phyloP scores from a whole-genome alignment of 768 basidiomycete species.

The Guyanaporus albipodus region DNA sequence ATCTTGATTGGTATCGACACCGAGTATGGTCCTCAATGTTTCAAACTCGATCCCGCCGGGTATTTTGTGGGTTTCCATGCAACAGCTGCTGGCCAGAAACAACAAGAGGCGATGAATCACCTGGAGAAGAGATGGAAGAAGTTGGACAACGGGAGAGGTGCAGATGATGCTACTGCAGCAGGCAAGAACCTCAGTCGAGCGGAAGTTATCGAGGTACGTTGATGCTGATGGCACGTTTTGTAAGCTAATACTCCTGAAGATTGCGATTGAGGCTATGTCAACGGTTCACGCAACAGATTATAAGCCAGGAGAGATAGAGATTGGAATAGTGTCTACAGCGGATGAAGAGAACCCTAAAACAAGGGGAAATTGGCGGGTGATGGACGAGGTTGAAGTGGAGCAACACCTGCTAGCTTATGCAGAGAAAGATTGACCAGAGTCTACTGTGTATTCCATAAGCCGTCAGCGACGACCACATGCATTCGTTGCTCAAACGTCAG shows the following conservation, averaged over 20 bases:
- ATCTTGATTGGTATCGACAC: conserved; percentile 91
- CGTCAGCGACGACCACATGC: background rate
- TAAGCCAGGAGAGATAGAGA: conserved; percentile 93
- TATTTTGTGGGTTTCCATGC: conserved; percentile 99
- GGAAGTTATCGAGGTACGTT: conserved; percentile 85
- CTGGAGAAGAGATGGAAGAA: conserved; percentile 99
- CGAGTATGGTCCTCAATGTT: conserved; percentile 91
- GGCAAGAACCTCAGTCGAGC: conserved; percentile 67
- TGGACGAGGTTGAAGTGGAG: conserved; percentile 76
- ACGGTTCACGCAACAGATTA: conserved; percentile 94
- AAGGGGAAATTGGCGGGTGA: conserved; percentile 73
- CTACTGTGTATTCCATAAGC: conserved; percentile 1
- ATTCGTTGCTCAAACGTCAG: conserved; percentile 17
- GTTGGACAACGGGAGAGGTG: conserved; percentile 71
- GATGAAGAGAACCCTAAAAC: conserved; percentile 71
- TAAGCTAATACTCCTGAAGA: conserved; percentile 39
- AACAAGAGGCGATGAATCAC: conserved; percentile 98
- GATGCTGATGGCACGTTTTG: background rate
- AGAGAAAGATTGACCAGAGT: conserved; percentile 69
- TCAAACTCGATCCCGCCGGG: conserved; percentile 98
- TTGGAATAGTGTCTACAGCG: conserved; percentile 82
- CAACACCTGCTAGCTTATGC: conserved; percentile 79
- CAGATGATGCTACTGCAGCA: conserved; percentile 73
- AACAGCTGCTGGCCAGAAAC: conserved; percentile 93
- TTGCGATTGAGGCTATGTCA: conserved; percentile 93